Conservation (phyloP, 176 grass and related monocot genomes). For the Triticum timopheevii region DNA sequence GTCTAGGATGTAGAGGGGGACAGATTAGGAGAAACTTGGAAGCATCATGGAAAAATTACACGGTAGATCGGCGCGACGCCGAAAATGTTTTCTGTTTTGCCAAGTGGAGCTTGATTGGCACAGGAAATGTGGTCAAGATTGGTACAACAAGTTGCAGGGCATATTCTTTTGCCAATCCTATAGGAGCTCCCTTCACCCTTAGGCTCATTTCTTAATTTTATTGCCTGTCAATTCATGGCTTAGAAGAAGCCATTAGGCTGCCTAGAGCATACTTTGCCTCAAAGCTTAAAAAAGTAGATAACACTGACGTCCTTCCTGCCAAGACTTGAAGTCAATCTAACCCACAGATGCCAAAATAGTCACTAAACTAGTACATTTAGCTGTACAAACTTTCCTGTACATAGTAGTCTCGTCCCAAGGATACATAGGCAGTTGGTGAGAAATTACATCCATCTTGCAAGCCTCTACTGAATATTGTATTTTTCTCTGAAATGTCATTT, state of each 20-base stretch:
- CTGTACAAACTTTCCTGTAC: neutral
- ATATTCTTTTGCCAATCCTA: conserved; percentile 49
- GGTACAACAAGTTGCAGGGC: conserved; percentile 42
- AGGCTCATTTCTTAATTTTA: conserved; percentile 36
- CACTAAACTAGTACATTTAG: conserved; percentile 27
- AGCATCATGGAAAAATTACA: conserved; percentile 43
- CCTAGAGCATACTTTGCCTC: conserved; percentile 37
- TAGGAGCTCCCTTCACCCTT: conserved; percentile 32
- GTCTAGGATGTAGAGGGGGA: conserved; percentile 37
- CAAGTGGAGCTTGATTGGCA: conserved; percentile 35
- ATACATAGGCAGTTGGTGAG: conserved; percentile 14
- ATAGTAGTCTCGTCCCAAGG: neutral
- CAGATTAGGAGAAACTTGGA: conserved; percentile 39
- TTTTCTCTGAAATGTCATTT: conserved; percentile 17
- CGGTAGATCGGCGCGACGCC: neutral
- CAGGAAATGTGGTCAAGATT: conserved; percentile 44
- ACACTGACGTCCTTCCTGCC: conserved; percentile 35
- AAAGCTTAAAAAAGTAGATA: conserved; percentile 41
- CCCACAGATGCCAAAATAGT: conserved; percentile 28
- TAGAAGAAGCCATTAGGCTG: conserved; percentile 41
- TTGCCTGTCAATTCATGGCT: conserved; percentile 46
- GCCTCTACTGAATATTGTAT: conserved; percentile 11
- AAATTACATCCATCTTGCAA: conserved; percentile 16
- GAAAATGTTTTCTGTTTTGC: conserved; percentile 38
- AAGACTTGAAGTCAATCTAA: conserved; percentile 49